phyloP scores from a whole-genome alignment of 83 land plant species.

The Diphasiastrum complanatum region DNA sequence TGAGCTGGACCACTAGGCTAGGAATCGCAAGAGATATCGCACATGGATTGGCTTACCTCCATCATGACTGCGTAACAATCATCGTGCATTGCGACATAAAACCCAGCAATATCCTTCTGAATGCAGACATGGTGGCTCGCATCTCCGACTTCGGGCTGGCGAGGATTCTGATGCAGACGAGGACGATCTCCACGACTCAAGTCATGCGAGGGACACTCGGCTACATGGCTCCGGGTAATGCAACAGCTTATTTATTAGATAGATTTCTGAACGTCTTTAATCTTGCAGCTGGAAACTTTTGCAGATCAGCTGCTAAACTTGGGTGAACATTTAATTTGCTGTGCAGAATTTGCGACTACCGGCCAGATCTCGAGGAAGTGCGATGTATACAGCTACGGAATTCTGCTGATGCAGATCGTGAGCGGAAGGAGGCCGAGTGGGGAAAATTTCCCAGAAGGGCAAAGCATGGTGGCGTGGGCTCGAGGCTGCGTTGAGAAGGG shows the following conservation, averaged over 20 bases:
- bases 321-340: not conserved
- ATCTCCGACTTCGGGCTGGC: constrained; percentile 59
- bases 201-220: constrained; percentile 47
- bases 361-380: constrained; percentile 49
- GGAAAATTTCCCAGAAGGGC: constrained; percentile 17
- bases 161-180: constrained; percentile 17
- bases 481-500: not conserved
- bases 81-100: constrained; percentile 54
- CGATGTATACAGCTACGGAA: constrained; percentile 70
- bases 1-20: not conserved
- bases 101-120: constrained; percentile 46
- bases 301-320: not conserved
- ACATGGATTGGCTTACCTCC: constrained; percentile 49
- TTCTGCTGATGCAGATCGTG: constrained; percentile 51
- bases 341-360: constrained; percentile 49
- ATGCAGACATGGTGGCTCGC: constrained; percentile 33
- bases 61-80: constrained; percentile 51
- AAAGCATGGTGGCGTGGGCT: constrained; percentile 4
- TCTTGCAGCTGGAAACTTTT: not conserved
- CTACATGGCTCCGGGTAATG: constrained; percentile 63
- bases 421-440: constrained; percentile 54
- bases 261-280: not conserved
- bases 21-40: constrained; percentile 41
- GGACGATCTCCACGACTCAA: constrained; percentile 21
- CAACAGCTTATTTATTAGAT: not conserved